Percentiles rank a stretch among this genome's conserved stretches.
phyloP scores from a whole-genome alignment of 768 basidiomycete species.

The Clavulina sp. region DNA sequence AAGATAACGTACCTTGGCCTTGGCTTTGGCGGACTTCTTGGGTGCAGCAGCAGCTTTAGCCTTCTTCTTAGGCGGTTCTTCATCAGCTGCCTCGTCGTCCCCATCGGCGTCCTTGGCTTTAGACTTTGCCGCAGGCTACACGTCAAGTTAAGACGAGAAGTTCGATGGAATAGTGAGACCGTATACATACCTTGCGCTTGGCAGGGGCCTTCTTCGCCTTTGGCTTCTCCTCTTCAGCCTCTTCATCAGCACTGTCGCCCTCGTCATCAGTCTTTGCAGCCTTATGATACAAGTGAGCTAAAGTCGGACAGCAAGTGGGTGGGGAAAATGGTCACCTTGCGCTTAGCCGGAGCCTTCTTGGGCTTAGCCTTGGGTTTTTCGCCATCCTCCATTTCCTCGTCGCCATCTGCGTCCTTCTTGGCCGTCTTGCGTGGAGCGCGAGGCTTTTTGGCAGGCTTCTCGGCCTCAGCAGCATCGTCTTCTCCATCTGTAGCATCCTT shows the following conservation, averaged over 20 bases:
- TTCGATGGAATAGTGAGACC: not conserved
- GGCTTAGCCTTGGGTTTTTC: no score
- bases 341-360: slow-evolving; percentile 10
- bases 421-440: slow-evolving; percentile 3
- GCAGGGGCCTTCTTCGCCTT: slow-evolving; percentile 33
- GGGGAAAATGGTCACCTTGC: not conserved
- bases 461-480: slow-evolving; percentile 21
- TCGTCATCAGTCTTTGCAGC: slow-evolving; percentile 10
- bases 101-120: slow-evolving; percentile 22
- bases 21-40: slow-evolving; percentile 10
- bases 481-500: slow-evolving; percentile 16
- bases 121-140: slow-evolving; percentile 1
- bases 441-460: slow-evolving; percentile 13
- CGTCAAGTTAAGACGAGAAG: not conserved
- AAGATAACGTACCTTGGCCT: no score
- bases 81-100: slow-evolving; percentile 15
- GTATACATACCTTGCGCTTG: not conserved
- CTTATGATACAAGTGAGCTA: slow-evolving; percentile 7
- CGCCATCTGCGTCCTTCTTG: no score
- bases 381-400: no score
- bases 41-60: no score
- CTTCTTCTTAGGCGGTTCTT: slow-evolving; percentile 5
- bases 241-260: slow-evolving; percentile 16
- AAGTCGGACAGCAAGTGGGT: slow-evolving; percentile 4
- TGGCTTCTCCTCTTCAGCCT: slow-evolving; percentile 24